Percentiles rank a stretch among this genome's conserved stretches.
These are phyloP conservation scores for Mycena galopus DNA, from an alignment of 768 basidiomycete genomes.

Conservation along the genomic window DNA sequence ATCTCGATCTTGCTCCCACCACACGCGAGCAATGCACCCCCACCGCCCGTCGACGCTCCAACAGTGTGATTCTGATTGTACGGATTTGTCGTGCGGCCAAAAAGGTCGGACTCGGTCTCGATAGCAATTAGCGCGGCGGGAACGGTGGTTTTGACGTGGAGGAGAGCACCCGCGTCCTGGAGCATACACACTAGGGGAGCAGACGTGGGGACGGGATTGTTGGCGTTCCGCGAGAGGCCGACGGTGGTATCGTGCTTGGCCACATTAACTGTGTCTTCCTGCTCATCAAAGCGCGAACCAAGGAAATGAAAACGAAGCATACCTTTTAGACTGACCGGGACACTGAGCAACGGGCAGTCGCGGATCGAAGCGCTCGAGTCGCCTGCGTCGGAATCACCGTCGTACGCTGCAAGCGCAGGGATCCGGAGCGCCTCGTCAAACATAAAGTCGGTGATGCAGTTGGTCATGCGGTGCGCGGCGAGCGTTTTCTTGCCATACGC, in stretches of 20 bases:
- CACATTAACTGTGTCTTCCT: slow-evolving; percentile 57
- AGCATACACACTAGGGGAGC: slow-evolving; percentile 66
- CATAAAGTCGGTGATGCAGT: slow-evolving; percentile 74
- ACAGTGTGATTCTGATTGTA: slow-evolving; percentile 65
- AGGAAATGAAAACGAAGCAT: slow-evolving; percentile 33
- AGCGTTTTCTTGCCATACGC: slow-evolving; percentile 65
- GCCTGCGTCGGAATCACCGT: slow-evolving; percentile 49
- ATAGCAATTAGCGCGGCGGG: slow-evolving; percentile 72
- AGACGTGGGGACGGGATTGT: slow-evolving; percentile 59
- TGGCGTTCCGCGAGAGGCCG: slow-evolving; percentile 67
- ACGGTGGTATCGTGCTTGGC: slow-evolving; percentile 69
- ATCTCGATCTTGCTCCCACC: slow-evolving; percentile 77
- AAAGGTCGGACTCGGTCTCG: slow-evolving; percentile 69
- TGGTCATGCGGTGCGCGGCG: slow-evolving; percentile 63
- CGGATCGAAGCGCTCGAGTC: slow-evolving; percentile 17
- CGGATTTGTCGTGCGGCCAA: slow-evolving; percentile 72
- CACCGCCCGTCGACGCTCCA: slow-evolving; percentile 81
- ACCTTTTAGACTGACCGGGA: slow-evolving; percentile 74
- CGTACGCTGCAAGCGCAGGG: slow-evolving; percentile 40
- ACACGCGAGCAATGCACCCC: slow-evolving; percentile 74
- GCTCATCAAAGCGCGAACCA: not conserved
- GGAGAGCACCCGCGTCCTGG: slow-evolving; percentile 72
- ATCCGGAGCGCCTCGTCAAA: slow-evolving; percentile 45
- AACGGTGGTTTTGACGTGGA: slow-evolving; percentile 77
- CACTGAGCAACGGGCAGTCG: slow-evolving; percentile 64